phyloP scores from a whole-genome alignment of 257 asterid species.

The Petunia secreta region DNA sequence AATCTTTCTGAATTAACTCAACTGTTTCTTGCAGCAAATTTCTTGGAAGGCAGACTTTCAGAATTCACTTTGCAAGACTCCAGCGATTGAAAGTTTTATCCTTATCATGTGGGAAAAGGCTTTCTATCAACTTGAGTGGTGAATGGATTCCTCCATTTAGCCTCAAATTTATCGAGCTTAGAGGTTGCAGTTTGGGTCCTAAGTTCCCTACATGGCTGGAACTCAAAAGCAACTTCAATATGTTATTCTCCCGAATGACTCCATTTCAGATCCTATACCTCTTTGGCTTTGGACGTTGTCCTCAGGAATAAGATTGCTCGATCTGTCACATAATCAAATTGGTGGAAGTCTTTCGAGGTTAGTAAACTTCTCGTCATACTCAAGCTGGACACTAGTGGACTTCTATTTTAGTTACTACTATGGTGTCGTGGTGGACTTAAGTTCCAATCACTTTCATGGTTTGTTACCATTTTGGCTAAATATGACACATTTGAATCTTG shows the following conservation, averaged over 20 bases:
- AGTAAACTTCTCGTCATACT: too few relatives aligned
- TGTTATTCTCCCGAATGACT: slow-evolving; percentile 18
- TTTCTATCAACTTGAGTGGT: slow-evolving; percentile 21
- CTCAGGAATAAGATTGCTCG: background rate
- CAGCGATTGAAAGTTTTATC: slow-evolving; percentile 31
- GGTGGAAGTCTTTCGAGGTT: background rate
- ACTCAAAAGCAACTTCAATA: slow-evolving; percentile 24
- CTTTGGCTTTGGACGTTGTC: slow-evolving; percentile 33
- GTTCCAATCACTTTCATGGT: too few relatives aligned
- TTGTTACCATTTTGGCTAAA: too few relatives aligned
- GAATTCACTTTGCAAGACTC: slow-evolving; percentile 27
- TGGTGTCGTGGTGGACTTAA: too few relatives aligned
- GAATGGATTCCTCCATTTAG: background rate
- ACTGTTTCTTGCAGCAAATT: background rate
- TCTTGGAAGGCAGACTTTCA: slow-evolving; percentile 24
- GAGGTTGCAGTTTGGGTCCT: slow-evolving; percentile 32
- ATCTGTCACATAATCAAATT: slow-evolving; percentile 3
- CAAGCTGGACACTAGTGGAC: background rate
- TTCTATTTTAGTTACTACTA: background rate
- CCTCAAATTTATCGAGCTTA: slow-evolving; percentile 22
- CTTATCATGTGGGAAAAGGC: slow-evolving; percentile 16
- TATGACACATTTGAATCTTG: background rate
- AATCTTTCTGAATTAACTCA: background rate
- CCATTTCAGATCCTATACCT: slow-evolving; percentile 32
- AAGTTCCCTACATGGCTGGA: slow-evolving; percentile 38